Evolutionary conservation across 1,284 basidiomycete species (phyloP).

Genomic region (Lignosus rhinocerotis): DNA sequence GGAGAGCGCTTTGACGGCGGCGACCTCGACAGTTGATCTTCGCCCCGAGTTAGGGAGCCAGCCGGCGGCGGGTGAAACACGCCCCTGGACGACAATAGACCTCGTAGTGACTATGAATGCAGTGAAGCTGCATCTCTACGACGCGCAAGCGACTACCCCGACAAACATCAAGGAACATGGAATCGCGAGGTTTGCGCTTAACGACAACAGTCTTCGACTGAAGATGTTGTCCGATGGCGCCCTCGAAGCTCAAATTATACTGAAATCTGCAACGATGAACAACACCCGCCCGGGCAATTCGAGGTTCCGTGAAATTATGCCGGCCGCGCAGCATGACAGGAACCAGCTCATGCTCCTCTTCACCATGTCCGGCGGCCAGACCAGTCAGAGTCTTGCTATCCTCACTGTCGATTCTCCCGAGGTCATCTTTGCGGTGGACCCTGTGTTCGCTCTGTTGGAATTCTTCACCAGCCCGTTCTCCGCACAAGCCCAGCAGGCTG

Average conservation of each 20-base stretch:
- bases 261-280: conserved; percentile 90
- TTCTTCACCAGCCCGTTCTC: conserved; percentile 79
- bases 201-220: conserved; percentile 76
- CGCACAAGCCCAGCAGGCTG: conserved; percentile 25
- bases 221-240: conserved; percentile 87
- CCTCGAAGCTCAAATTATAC: conserved; percentile 83
- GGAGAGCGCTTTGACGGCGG: not conserved
- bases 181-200: conserved; percentile 85
- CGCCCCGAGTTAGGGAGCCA: conserved; percentile 56
- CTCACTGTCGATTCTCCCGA: conserved; percentile 93
- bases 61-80: conserved; percentile 28
- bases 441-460: conserved; percentile 84
- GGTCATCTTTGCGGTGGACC: conserved; percentile 93
- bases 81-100: conserved; percentile 71
- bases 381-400: conserved; percentile 70
- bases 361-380: conserved; percentile 66
- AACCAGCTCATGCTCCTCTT: conserved; percentile 97
- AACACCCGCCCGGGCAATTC: conserved; percentile 85
- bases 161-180: conserved; percentile 75
- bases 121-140: conserved; percentile 93
- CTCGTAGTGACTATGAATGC: conserved; percentile 74
- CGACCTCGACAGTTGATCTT: conserved; percentile 41
- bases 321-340: conserved; percentile 84
- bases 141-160: conserved; percentile 60
- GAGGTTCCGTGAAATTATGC: conserved; percentile 94